Evolutionary conservation across 352 stramenopile species (phyloP).

Genomic region (Phytophthora hybrid): DNA sequence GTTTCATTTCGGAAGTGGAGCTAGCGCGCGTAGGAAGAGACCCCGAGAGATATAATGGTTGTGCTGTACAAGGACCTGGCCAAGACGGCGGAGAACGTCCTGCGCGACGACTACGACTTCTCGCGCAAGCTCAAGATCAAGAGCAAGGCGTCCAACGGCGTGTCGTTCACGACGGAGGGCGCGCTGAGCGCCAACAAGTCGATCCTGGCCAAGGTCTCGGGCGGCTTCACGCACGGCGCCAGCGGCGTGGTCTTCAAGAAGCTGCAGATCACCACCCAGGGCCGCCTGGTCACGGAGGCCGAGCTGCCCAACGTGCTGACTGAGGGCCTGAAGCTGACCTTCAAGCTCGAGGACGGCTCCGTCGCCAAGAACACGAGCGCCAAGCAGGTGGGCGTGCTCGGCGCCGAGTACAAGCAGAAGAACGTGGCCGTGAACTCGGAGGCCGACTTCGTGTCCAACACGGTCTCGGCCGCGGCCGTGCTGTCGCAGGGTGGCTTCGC

Average conservation of each 20-base stretch:
- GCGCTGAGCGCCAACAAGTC: slow-evolving; percentile 84
- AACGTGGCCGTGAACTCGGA: slow-evolving; percentile 79
- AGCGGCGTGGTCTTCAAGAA: slow-evolving; percentile 87
- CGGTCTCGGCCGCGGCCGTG: slow-evolving; percentile 61
- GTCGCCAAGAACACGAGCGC: slow-evolving; percentile 77
- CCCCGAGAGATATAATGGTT: slow-evolving; percentile 45
- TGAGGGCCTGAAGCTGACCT: slow-evolving; percentile 80
- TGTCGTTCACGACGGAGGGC: slow-evolving; percentile 81
- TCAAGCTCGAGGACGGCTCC: slow-evolving; percentile 87
- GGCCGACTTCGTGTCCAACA: slow-evolving; percentile 81
- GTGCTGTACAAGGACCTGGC: slow-evolving; percentile 86
- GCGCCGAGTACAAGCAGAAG: slow-evolving; percentile 82
- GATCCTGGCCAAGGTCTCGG: slow-evolving; percentile 84
- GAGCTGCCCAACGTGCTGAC: slow-evolving; percentile 83
- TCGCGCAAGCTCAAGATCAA: slow-evolving; percentile 87
- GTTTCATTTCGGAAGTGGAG: slow-evolving; percentile 62
- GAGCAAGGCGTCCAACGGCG: slow-evolving; percentile 78
- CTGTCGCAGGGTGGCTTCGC: slow-evolving; percentile 73
- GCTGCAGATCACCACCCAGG: slow-evolving; percentile 86
- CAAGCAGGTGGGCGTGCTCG: slow-evolving; percentile 79
- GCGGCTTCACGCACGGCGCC: slow-evolving; percentile 74
- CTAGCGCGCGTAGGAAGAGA: slow-evolving; percentile 14
- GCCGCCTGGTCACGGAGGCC: slow-evolving; percentile 78
- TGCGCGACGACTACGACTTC: slow-evolving; percentile 84
- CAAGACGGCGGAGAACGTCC: slow-evolving; percentile 80